Evolutionary conservation across 1,139 yeast genomes (phyloP).

Genomic region (Nakaseomyces delphensis): DNA sequence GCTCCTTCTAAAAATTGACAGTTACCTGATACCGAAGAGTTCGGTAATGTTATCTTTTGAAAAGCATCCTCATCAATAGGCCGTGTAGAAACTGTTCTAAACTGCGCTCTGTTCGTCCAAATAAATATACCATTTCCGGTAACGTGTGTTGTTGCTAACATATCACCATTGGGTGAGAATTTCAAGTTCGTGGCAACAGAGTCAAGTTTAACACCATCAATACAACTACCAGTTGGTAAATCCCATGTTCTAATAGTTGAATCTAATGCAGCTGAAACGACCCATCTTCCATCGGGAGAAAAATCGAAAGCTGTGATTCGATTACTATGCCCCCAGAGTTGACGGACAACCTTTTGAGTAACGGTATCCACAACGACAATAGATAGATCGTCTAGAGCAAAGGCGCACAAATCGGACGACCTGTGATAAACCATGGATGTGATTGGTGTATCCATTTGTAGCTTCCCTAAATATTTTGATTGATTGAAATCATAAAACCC

Average conservation of each 20-base stretch:
- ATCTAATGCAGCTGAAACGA: conserved; percentile 76
- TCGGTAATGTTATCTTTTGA: conserved; percentile 54
- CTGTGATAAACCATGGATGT: conserved; percentile 70
- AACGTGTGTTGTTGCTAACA: conserved; percentile 89
- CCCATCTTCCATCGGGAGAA: conserved; percentile 94
- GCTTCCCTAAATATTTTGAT: conserved; percentile 58
- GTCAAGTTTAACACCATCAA: conserved; percentile 78
- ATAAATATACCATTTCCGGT: conserved; percentile 80
- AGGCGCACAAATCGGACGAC: conserved; percentile 75
- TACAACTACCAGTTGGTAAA: conserved; percentile 92
- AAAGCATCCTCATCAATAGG: conserved; percentile 71
- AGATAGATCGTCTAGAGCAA: conserved; percentile 79
- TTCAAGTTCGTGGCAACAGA: conserved; percentile 72
- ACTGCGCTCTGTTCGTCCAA: conserved; percentile 91
- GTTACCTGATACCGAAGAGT: conserved; percentile 79
- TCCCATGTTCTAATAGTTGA: conserved; percentile 95
- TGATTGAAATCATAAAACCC: conserved; percentile 81
- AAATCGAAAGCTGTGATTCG: conserved; percentile 84
- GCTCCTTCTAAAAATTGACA: conserved; percentile 75
- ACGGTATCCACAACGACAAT: conserved; percentile 75
- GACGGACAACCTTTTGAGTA: conserved; percentile 78
- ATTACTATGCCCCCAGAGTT: conserved; percentile 82
- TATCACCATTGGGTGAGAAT: conserved; percentile 83
- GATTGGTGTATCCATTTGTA: conserved; percentile 67
- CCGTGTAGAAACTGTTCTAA: conserved; percentile 59